phyloP scores from a whole-genome alignment of 1,284 basidiomycete species.

The Boletus smithii region DNA sequence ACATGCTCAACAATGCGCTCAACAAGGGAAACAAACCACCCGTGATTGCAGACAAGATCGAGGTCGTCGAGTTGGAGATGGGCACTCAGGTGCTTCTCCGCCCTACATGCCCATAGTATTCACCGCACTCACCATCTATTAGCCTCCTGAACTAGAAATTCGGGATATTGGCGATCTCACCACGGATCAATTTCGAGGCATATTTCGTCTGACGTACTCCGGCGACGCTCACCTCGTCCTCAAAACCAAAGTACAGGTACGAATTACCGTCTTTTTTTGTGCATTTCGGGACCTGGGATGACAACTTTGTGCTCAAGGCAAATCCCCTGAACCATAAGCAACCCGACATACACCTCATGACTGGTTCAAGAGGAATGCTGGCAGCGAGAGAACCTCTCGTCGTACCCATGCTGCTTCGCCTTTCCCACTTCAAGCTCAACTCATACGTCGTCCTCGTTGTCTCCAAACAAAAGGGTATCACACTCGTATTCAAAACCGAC shows the following conservation, averaged over 20 bases:
- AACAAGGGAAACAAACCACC: conserved; percentile 98
- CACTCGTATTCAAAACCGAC: conserved; percentile 99
- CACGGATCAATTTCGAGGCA: conserved; percentile 93
- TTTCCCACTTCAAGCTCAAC: conserved; percentile 89
- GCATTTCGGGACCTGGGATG: neutral
- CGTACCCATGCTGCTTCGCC: conserved; percentile 97
- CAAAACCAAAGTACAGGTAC: conserved; percentile 92
- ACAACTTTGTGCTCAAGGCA: conserved; percentile 51
- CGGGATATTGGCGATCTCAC: conserved; percentile 98
- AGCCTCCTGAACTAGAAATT: conserved; percentile 97
- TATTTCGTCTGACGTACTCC: conserved; percentile 92
- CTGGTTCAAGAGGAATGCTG: conserved; percentile 77
- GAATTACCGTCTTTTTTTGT: conserved; percentile 17
- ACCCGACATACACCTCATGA: conserved; percentile 75
- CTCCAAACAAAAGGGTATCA: conserved; percentile 96
- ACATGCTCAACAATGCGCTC: conserved; percentile 91
- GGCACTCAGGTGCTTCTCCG: conserved; percentile 77
- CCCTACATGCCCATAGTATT: neutral
- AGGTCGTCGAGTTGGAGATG: conserved; percentile 98
- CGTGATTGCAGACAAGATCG: conserved; percentile 95
- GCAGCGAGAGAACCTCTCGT: conserved; percentile 91
- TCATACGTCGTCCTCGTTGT: conserved; percentile 98
- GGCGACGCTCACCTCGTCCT: conserved; percentile 97
- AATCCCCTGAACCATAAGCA: conserved; percentile 94
- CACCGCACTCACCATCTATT: conserved; percentile 8